Percentiles rank a stretch among this genome's conserved stretches.
phyloP scores from a whole-genome alignment of 371 early-diverging fungal genomes.

The Apophysomyces sp. region DNA sequence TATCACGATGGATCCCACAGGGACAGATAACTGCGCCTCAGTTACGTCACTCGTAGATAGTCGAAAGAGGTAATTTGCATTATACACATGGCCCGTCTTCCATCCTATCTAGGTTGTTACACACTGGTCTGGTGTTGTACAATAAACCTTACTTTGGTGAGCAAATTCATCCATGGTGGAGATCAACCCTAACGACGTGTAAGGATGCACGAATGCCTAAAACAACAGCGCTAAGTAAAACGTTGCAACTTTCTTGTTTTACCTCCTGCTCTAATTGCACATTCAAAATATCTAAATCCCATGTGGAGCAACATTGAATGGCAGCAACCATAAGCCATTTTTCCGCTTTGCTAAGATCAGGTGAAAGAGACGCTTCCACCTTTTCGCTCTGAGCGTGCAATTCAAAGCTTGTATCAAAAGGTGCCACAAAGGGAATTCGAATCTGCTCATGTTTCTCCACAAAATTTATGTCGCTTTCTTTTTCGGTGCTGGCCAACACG shows the following conservation, averaged over 20 bases:
- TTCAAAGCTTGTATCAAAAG: constrained; percentile 51
- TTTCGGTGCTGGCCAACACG: not conserved
- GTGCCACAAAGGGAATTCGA: constrained; percentile 46
- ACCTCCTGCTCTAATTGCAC: constrained; percentile 36
- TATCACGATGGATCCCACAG: constrained; percentile 35
- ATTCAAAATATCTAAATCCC: constrained; percentile 46
- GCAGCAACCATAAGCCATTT: constrained; percentile 38
- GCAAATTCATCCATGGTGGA: constrained; percentile 20
- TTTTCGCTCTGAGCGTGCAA: constrained; percentile 30
- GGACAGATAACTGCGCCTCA: constrained; percentile 25
- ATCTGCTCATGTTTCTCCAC: constrained; percentile 49
- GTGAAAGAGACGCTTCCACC: constrained; percentile 15
- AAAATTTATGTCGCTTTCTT: constrained; percentile 10
- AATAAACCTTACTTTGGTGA: constrained; percentile 16
- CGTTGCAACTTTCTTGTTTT: not conserved
- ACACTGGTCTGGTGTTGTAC: not conserved
- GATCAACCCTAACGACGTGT: constrained; percentile 20
- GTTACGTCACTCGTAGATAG: constrained; percentile 35
- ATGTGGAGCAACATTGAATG: constrained; percentile 44
- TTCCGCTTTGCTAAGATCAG: constrained; percentile 31
- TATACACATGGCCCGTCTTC: constrained; percentile 43
- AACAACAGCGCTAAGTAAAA: not conserved
- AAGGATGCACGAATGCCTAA: constrained; percentile 18
- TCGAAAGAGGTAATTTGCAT: constrained; percentile 39
- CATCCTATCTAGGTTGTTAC: constrained; percentile 21